Evolutionary conservation across 2,329 filamentous ascomycete species (phyloP), one percentile per base, ranked within the genome.

Genomic region (Fusarium austroafricanum): DNA sequence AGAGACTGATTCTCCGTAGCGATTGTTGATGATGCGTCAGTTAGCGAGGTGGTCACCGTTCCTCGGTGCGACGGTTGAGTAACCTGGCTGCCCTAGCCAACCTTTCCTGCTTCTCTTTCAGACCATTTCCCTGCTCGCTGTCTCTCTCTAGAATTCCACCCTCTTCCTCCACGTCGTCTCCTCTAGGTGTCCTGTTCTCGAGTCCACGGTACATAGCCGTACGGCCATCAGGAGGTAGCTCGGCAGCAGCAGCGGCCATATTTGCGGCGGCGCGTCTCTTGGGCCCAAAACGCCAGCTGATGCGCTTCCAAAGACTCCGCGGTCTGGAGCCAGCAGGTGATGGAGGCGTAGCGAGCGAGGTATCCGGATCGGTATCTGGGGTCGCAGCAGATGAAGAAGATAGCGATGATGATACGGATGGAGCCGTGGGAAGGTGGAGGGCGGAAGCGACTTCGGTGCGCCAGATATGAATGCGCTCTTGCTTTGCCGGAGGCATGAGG

Each of bases 381-480:
- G 68, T 67, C 29, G 66, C 63, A 23, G 71, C 71, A 39, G 76
- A 73, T 31, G 73, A 73, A n/a, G 80, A 80, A 15, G 76, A 77
- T 29, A 77, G 63, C 7, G 76, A 73, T 28, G 76, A 76, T 17
- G 75, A 69, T 39, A 76, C 65, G 10, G 74, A 73, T 11, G 74
- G 70, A 14, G 77, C 75, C 20, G 74, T 71, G 35, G 72, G 73
- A 37, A 75, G 67, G 4, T 71, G 68, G 44, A 76, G 74, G 46
- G 78, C 75, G 21, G 75, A 73, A 35, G 77, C 77, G 46, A 87
- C 83, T 75, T 87, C 85, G 52, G 76, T 76, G 55, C 82, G 81
- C 85, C 85, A 87, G 61, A 83, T 78, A 60, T 82, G 75, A 66
- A 87, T 84, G 73, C 81, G 80, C 47, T 77, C 73, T 47, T 79